Evolutionary conservation across 192 early-diverging fungal species (phyloP), one percentile per base, ranked within the genome.

Genomic region (Gryganskiella cystojenkinii): DNA sequence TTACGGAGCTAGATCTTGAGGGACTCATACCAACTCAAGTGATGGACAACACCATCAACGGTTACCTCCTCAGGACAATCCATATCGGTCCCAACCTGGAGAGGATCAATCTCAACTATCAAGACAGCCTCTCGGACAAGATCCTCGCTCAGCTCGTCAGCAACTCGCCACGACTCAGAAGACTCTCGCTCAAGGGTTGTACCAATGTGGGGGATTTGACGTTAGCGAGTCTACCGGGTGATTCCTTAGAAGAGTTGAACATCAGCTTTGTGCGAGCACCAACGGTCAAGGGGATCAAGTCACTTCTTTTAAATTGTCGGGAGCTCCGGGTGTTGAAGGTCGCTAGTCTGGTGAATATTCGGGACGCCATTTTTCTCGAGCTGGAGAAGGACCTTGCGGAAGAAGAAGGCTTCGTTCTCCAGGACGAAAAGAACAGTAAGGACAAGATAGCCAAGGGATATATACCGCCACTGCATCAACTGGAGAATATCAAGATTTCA

Each of bases 401-500:
- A n/a, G 44, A 59, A 15, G 24, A 15, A 20, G 49, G 31, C 4
- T n/a, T n/a, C n/a, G 24, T 15, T n/a, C 30, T 22, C 17, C 17
- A 33, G 42, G 40, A 34, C 6, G 37, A 24, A 61, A 30, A 22
- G 24, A 25, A 6, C 14, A 42, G 5, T 11, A 37, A 25, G 2
- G 1, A 47, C 25, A 15, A 47, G 3, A 44, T 46, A 11, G 44
- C 5, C 3, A 46, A 14, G 8, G 22, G 27, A 11, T 46, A 3
- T 5, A 40, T 5, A 40, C 20, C 22, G 34, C 68, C 68, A 5
- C 25, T 70, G 8, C 53, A 70, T 43, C 40, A 31, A 46, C 58
- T 74, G 17, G 50, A 74, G 42, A 74, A 66, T 34, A 56, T 74
- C 27, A 74, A 74, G 52, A 61, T 74, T 2, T 67, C 71, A 3